phyloP scores from a whole-genome alignment of 441 rosid genomes.

The Euphorbia neoarborescens region DNA sequence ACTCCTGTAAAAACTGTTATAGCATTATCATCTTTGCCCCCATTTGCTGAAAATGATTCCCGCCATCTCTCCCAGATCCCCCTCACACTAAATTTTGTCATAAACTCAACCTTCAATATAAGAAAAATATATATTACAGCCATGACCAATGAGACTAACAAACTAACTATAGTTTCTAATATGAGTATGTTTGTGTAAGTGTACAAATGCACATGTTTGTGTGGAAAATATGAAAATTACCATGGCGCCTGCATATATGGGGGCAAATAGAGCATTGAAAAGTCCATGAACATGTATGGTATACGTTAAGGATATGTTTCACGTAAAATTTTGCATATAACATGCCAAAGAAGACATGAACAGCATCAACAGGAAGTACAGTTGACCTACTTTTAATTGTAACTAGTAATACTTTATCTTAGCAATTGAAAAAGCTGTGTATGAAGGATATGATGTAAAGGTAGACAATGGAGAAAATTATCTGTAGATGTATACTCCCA shows the following conservation, averaged over 20 bases:
- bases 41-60: constrained; percentile 63
- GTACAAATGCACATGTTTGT: not conserved
- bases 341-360: constrained; percentile 14
- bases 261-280: constrained; percentile 81
- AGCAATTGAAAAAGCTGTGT: constrained; percentile 11
- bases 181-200: not conserved
- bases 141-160: constrained; percentile 12
- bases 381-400: constrained; percentile 9
- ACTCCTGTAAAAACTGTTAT: constrained; percentile 90
- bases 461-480: constrained; percentile 84
- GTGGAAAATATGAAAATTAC: constrained; percentile 32
- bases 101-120: constrained; percentile 74
- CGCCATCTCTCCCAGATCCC: constrained; percentile 93
- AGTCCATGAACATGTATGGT: constrained; percentile 84
- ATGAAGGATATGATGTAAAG: constrained; percentile 80
- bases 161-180: constrained; percentile 12
- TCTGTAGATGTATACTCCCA: constrained; percentile 85
- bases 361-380: constrained; percentile 12
- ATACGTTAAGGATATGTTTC: constrained; percentile 43
- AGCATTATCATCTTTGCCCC: constrained; percentile 43
- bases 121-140: constrained; percentile 19
- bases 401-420: constrained; percentile 5
- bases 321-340: constrained; percentile 7
- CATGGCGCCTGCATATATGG: constrained; percentile 69
- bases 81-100: constrained; percentile 89